These are phyloP conservation scores for Mycena chlorophos DNA, from an alignment of 768 basidiomycete genomes.

Conservation along the genomic window DNA sequence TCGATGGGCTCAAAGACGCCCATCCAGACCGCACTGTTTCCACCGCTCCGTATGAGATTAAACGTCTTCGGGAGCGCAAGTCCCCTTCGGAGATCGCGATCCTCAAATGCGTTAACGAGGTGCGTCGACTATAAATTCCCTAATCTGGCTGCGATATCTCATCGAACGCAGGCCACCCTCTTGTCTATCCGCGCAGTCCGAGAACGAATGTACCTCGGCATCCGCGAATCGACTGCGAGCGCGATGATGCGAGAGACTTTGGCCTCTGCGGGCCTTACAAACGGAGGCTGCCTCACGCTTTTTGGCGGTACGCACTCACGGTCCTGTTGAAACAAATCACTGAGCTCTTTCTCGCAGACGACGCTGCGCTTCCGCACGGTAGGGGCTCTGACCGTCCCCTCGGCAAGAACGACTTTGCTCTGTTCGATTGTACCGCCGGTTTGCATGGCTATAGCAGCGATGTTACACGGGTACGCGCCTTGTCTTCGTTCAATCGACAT, in stretches of 20 bases:
- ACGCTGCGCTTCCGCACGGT: slow-evolving; percentile 86
- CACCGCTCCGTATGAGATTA: slow-evolving; percentile 56
- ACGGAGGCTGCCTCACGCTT: slow-evolving; percentile 62
- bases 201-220: slow-evolving; percentile 62
- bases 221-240: slow-evolving; percentile 71
- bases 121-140: slow-evolving; percentile 27
- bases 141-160: neutral
- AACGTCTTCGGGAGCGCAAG: slow-evolving; percentile 72
- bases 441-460: slow-evolving; percentile 79
- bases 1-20: slow-evolving; percentile 57
- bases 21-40: slow-evolving; percentile 37
- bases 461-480: slow-evolving; percentile 64
- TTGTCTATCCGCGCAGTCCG: slow-evolving; percentile 70
- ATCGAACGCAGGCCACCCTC: slow-evolving; percentile 62
- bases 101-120: slow-evolving; percentile 79
- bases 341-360: slow-evolving; percentile 47
- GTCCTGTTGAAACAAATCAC: slow-evolving; percentile 2
- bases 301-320: slow-evolving; percentile 63
- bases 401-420: slow-evolving; percentile 56
- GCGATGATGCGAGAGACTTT: slow-evolving; percentile 60
- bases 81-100: slow-evolving; percentile 68
- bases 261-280: slow-evolving; percentile 54
- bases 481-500: neutral
- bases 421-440: slow-evolving; percentile 73
- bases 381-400: slow-evolving; percentile 68